Evolutionary conservation across 1,284 basidiomycete genomes (phyloP), one percentile per base, ranked within the genome.

Genomic region (Stygiomarasmius scandens): DNA sequence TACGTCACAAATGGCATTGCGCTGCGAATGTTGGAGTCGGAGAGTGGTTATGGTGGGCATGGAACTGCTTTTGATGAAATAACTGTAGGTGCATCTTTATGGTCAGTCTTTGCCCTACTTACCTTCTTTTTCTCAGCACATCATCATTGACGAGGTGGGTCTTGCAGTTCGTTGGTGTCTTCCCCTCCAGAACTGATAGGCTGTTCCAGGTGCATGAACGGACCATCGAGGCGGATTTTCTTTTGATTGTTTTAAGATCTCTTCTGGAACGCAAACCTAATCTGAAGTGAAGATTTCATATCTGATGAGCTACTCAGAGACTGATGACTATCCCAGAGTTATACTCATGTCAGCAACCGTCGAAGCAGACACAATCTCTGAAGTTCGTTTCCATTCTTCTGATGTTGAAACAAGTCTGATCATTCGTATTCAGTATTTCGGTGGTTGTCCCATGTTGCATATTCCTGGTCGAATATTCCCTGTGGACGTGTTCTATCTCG

Each of bases 401-500:
- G 29, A 32, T 5, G 29, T 6, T 5, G 29, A 32, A 12, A 32
- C 29, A 6, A 5, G 6, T 32, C 29, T 32, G 6, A 32, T 12
- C 29, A 5, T 32, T 32, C 12, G 29, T 12, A 6, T 32, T 12
- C 77, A 75, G 22, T 99, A 93, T 74, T 98, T 99, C 69, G 93
- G 91, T 20, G 88, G 88, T 24, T 98, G 96, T 69, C 95, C 95
- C 0, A 87, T 89, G 24, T 78, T 98, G 47, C 86, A 86, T 61
- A 93, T 99, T 16, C 96, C 96, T 8, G 97, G 97, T 1, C 85
- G 97, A n/a, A 98, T 96, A 0, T 99, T 95, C 77, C 96, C 97
- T 9, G 97, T 99, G 11, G 87, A 93, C 49, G 82, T 92, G 19
- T 81, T 85, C 49, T 99, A 87, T 68, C 78, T 99, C 9, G 97